Conservation (phyloP, 2,329 filamentous ascomycete genomes). For the Stenocarpella maydis region DNA sequence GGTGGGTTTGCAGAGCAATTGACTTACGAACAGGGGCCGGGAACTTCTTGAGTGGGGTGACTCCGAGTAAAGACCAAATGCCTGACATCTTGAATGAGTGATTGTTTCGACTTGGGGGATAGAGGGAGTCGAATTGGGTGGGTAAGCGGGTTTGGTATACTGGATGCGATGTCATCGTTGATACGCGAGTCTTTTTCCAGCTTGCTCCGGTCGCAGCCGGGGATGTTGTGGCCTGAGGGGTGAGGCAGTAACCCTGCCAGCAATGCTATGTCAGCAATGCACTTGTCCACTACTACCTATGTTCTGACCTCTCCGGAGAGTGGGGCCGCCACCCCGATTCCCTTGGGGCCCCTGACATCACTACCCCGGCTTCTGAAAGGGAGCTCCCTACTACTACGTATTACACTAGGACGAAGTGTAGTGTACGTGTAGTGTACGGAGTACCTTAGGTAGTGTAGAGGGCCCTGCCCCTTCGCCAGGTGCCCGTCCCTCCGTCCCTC, state of each 20-base stretch:
- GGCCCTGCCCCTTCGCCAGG: neutral
- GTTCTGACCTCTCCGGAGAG: neutral
- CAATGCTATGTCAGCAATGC: slow-evolving; percentile 33
- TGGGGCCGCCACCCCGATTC: neutral
- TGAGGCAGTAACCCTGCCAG: slow-evolving; percentile 31
- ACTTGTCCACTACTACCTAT: too few relatives aligned
- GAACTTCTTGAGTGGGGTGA: slow-evolving; percentile 77
- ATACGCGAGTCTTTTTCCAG: slow-evolving; percentile 44
- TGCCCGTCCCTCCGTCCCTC: neutral
- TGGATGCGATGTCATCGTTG: slow-evolving; percentile 31
- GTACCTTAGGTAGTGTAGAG: too few relatives aligned
- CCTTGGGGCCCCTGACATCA: slow-evolving; percentile 30
- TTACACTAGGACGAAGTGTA: too few relatives aligned
- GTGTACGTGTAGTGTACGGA: too few relatives aligned
- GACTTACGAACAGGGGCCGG: slow-evolving; percentile 78
- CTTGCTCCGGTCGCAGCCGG: slow-evolving; percentile 34
- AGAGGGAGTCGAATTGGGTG: slow-evolving; percentile 44
- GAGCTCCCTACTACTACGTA: too few relatives aligned
- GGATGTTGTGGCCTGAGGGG: slow-evolving; percentile 34
- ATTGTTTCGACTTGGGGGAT: slow-evolving; percentile 47
- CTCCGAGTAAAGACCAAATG: slow-evolving; percentile 77
- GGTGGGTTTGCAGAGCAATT: slow-evolving; percentile 43
- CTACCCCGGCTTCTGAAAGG: slow-evolving; percentile 34
- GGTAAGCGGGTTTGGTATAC: slow-evolving; percentile 42
- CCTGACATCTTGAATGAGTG: slow-evolving; percentile 70